A percentile compares a stretch with the other conserved stretches of the same genome.
Conservation (phyloP, 164 flowering plant genomes). For the Macadamia tetraphylla region DNA sequence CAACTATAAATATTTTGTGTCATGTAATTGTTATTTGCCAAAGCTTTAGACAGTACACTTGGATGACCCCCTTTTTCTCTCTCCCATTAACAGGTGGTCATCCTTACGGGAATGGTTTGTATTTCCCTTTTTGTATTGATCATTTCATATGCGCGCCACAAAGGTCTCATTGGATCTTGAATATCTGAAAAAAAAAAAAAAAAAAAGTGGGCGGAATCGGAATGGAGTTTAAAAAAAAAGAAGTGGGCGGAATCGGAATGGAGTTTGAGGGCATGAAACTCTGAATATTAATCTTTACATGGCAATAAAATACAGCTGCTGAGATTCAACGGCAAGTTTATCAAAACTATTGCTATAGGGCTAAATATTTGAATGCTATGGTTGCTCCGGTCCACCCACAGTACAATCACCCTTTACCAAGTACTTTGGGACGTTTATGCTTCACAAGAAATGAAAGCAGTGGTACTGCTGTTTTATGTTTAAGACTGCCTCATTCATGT, state of each 20-base stretch:
- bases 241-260: neutral
- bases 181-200: neutral
- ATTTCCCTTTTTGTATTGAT: constrained; percentile 32
- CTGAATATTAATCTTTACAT: constrained; percentile 5
- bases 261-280: neutral
- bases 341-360: neutral
- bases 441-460: too few species aligned
- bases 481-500: neutral
- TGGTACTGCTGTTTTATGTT: too few species aligned
- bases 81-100: constrained; percentile 45
- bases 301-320: constrained; percentile 2
- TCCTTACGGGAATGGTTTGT: constrained; percentile 32
- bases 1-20: too few species aligned
- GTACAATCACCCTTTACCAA: too few species aligned
- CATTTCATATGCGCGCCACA: constrained; percentile 50
- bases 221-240: neutral
- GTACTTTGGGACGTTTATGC: too few species aligned
- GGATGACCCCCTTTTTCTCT: neutral
- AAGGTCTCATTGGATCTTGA: constrained; percentile 62
- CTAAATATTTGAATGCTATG: too few species aligned
- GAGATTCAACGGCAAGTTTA: constrained; percentile 4
- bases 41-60: neutral
- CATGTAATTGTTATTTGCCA: neutral
- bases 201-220: neutral
- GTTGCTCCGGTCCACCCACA: too few species aligned